Evolutionary conservation across 495 filamentous ascomycete genomes (phyloP).

Genomic region (Oleoguttula mirabilis): DNA sequence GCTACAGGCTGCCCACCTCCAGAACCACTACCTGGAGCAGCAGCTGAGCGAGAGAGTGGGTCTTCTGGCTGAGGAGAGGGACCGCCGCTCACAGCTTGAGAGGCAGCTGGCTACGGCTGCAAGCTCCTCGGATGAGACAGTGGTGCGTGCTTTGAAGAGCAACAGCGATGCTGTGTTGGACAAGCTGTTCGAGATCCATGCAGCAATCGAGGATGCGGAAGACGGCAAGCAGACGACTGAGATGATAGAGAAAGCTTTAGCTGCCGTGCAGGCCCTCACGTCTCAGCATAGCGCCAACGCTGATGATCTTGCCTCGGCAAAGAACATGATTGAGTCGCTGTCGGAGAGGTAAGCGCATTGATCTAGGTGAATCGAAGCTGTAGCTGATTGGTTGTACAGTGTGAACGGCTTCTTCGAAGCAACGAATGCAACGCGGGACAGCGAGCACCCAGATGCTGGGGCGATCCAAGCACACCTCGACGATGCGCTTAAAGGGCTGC

Average conservation of each 20-base stretch:
- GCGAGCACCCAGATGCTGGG: too few species aligned
- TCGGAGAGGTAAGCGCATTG: too few species aligned
- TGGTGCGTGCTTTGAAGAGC: slow-evolving; percentile 11
- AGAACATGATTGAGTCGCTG: slow-evolving; percentile 5
- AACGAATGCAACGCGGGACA: too few species aligned
- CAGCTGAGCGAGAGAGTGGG: slow-evolving; percentile 15
- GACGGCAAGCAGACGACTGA: neutral
- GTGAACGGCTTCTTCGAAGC: too few species aligned
- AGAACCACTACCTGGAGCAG: slow-evolving; percentile 11
- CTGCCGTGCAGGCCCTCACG: slow-evolving; percentile 6
- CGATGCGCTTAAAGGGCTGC: slow-evolving; percentile 3
- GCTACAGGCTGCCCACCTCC: neutral
- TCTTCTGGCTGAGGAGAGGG: slow-evolving; percentile 20
- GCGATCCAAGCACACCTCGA: slow-evolving; percentile 3
- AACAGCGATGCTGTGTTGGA: slow-evolving; percentile 16
- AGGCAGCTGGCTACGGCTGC: slow-evolving; percentile 14
- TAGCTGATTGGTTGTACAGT: too few species aligned
- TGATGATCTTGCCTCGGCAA: slow-evolving; percentile 9
- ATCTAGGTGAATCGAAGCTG: too few species aligned
- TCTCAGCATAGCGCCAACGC: slow-evolving; percentile 2
- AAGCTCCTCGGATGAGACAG: slow-evolving; percentile 1
- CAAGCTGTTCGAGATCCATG: slow-evolving; percentile 20
- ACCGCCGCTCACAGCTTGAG: slow-evolving; percentile 19
- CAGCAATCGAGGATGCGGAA: neutral
- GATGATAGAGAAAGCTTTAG: neutral